phyloP scores from a whole-genome alignment of 2,329 filamentous ascomycete genomes.

The Cryphonectria naterciae region DNA sequence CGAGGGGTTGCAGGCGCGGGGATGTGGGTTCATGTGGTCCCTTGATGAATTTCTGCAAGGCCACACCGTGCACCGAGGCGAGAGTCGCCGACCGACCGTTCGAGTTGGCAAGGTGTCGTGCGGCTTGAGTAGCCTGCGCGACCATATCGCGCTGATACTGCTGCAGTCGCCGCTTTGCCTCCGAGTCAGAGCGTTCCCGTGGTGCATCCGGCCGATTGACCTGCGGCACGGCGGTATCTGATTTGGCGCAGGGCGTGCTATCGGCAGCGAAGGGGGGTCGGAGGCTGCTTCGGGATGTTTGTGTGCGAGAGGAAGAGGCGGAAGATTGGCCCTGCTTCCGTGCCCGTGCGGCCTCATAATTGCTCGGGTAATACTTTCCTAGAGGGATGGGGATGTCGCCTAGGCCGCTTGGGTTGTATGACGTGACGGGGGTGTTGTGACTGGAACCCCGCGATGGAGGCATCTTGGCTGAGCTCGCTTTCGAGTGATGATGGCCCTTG shows the following conservation, averaged over 20 bases:
- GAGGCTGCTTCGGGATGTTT: slow-evolving; percentile 31
- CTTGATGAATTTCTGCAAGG: slow-evolving; percentile 42
- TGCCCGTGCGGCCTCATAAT: slow-evolving; percentile 52
- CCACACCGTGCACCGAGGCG: slow-evolving; percentile 40
- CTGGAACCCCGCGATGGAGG: slow-evolving; percentile 34
- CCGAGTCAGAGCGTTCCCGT: slow-evolving; percentile 47
- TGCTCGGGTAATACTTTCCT: slow-evolving; percentile 67
- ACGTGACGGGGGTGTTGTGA: slow-evolving; percentile 51
- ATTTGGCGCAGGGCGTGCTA: slow-evolving; percentile 40
- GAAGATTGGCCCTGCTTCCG: slow-evolving; percentile 28
- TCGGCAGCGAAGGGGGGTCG: slow-evolving; percentile 35
- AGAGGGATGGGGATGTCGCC: slow-evolving; percentile 54
- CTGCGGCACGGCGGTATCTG: slow-evolving; percentile 42
- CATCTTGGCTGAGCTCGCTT: slow-evolving; percentile 34
- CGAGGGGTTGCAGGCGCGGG: slow-evolving; percentile 55
- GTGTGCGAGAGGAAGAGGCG: slow-evolving; percentile 23
- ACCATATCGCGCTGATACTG: slow-evolving; percentile 67
- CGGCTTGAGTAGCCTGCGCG: slow-evolving; percentile 56
- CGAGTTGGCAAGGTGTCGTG: slow-evolving; percentile 38
- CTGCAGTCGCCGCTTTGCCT: slow-evolving; percentile 55
- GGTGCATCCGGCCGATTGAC: slow-evolving; percentile 30
- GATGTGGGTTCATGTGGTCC: slow-evolving; percentile 43
- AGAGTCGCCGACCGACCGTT: slow-evolving; percentile 35
- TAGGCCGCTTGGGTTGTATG: slow-evolving; percentile 55
- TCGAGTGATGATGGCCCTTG: slow-evolving; percentile 19